Evolutionary conservation across 495 filamentous ascomycete genomes (phyloP).

Genomic region (Penicillium odoratum): DNA sequence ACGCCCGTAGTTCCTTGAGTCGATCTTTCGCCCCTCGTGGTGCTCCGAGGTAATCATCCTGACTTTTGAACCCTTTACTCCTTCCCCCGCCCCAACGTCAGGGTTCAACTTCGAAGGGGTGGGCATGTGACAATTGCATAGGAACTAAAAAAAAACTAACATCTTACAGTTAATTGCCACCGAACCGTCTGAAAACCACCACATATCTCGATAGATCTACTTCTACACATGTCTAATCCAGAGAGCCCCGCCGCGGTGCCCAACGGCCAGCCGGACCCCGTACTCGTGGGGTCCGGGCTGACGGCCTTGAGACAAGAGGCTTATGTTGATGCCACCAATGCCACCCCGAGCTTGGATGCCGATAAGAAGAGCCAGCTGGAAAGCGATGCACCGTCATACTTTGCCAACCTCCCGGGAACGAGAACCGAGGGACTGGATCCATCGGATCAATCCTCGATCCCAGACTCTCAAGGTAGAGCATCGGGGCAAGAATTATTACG

Average conservation of each 20-base stretch:
- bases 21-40: slow-evolving; percentile 15
- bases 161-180: slow-evolving; percentile 11
- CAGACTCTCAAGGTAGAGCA: slow-evolving; percentile 44
- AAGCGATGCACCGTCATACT: slow-evolving; percentile 31
- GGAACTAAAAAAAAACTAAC: slow-evolving; percentile 4
- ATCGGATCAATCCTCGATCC: slow-evolving; percentile 30
- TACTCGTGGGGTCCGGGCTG: slow-evolving; percentile 36
- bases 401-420: slow-evolving; percentile 33
- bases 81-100: slow-evolving; percentile 5
- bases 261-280: slow-evolving; percentile 36
- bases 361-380: slow-evolving; percentile 20
- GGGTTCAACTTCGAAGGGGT: slow-evolving; percentile 1
- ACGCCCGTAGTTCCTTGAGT: slow-evolving; percentile 16
- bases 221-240: slow-evolving; percentile 35
- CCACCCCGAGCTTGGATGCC: slow-evolving; percentile 29
- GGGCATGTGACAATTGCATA: slow-evolving; percentile 22
- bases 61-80: not conserved
- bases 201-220: slow-evolving; percentile 4
- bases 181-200: not conserved
- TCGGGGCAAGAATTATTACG: slow-evolving; percentile 62
- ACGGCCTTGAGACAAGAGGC: slow-evolving; percentile 35
- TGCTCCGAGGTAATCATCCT: slow-evolving; percentile 3
- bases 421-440: slow-evolving; percentile 16
- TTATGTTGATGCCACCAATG: slow-evolving; percentile 28
- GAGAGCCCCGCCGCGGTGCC: slow-evolving; percentile 29